A percentile compares a stretch with the other conserved stretches of the same genome.
These are phyloP conservation scores for Pistacia atlantica DNA, from an alignment of 345 rosid genomes.

Conservation along the genomic window DNA sequence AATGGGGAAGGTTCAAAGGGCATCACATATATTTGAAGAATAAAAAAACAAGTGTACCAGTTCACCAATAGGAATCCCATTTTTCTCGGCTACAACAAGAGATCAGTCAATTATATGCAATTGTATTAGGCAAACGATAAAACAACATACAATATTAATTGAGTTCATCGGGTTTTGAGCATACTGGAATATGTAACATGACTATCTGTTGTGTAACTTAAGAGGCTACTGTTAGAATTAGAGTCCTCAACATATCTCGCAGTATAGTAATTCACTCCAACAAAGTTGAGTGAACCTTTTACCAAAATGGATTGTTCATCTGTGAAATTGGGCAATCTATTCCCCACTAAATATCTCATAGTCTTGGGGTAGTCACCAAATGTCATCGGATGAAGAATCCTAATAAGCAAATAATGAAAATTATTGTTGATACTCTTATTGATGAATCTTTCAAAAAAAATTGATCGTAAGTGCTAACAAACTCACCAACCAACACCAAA, in stretches of 20 bases:
- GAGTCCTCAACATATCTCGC: slow-evolving; percentile 35
- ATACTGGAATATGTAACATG: slow-evolving; percentile 22
- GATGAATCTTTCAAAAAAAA: not conserved
- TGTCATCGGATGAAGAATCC: slow-evolving; percentile 58
- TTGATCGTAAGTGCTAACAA: no score
- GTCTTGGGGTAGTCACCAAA: slow-evolving; percentile 60
- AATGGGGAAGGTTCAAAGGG: no score
- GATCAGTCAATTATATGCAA: not conserved
- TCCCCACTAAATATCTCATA: slow-evolving; percentile 50
- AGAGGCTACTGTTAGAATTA: slow-evolving; percentile 9
- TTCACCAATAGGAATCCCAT: slow-evolving; percentile 42
- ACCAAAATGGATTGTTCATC: slow-evolving; percentile 42
- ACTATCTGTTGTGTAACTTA: slow-evolving; percentile 32
- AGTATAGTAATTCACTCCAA: slow-evolving; percentile 63
- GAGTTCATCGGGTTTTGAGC: not conserved
- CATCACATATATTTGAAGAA: not conserved
- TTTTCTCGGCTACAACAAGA: slow-evolving; percentile 29
- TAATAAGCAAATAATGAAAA: not conserved
- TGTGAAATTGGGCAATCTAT: slow-evolving; percentile 59
- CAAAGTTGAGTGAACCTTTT: slow-evolving; percentile 54
- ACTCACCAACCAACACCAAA: slow-evolving; percentile 29
- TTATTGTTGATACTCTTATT: not conserved
- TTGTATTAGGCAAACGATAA: no score
- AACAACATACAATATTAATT: no score
- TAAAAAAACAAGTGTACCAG: slow-evolving; percentile 25